Percentiles rank a stretch among this genome's conserved stretches.
Evolutionary conservation across 495 filamentous ascomycete species (phyloP).

Genomic region (Letharia lupina): DNA sequence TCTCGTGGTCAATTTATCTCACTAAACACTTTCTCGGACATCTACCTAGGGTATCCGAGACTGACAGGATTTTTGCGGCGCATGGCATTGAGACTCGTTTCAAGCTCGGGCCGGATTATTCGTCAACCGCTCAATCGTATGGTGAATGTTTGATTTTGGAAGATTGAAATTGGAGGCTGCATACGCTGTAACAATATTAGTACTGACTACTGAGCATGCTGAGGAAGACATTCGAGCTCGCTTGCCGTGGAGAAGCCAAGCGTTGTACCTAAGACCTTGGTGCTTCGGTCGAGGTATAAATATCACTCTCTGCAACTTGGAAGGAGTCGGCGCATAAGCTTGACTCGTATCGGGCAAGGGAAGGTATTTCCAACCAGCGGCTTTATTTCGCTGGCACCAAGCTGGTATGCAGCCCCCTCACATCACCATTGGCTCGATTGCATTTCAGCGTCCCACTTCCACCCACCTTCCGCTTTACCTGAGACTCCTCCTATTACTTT

Average conservation of each 20-base stretch:
- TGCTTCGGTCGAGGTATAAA: not conserved
- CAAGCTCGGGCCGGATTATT: not conserved
- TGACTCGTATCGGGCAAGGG: slow-evolving; percentile 20
- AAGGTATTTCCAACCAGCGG: slow-evolving; percentile 16
- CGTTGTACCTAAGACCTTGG: not conserved
- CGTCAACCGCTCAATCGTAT: not conserved
- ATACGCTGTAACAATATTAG: not conserved
- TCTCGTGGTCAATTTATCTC: not conserved
- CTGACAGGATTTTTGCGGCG: not conserved
- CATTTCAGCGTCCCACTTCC: slow-evolving; percentile 20
- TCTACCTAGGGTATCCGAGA: not conserved
- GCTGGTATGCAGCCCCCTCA: slow-evolving; percentile 24
- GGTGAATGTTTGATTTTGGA: not conserved
- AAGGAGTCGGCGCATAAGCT: slow-evolving; percentile 17
- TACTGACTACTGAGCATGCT: not conserved
- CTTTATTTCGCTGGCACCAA: slow-evolving; percentile 13
- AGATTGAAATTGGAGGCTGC: not conserved
- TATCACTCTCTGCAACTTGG: slow-evolving; percentile 2
- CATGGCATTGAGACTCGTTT: not conserved
- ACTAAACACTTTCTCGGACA: not conserved
- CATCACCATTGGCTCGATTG: slow-evolving; percentile 24
- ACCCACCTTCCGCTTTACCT: slow-evolving; percentile 21
- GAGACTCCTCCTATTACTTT: slow-evolving; percentile 12
- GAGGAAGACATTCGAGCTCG: not conserved
- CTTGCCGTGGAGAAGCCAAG: not conserved